A percentile compares a stretch with the other conserved stretches of the same genome.
Evolutionary conservation across 1,139 yeast species (phyloP).

Genomic region (Candida labiduridarum): DNA sequence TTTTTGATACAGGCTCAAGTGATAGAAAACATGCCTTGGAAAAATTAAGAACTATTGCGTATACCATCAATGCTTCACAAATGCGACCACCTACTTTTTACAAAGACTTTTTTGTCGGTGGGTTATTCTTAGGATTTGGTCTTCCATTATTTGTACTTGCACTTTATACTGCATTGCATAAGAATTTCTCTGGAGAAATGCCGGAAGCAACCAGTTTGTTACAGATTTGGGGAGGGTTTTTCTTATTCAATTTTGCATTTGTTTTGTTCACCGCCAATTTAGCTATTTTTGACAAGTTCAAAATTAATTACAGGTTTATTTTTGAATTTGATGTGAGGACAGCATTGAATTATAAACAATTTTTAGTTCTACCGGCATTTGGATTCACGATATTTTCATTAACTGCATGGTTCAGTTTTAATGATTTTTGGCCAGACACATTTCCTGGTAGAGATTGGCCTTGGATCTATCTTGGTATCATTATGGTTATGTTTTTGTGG

Average conservation of each 20-base stretch:
- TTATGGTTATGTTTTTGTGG: constrained; percentile 53
- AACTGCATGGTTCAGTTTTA: constrained; percentile 75
- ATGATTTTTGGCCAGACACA: constrained; percentile 61
- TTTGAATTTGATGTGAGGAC: constrained; percentile 82
- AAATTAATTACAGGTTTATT: constrained; percentile 87
- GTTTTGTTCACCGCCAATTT: constrained; percentile 70
- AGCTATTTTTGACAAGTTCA: constrained; percentile 68
- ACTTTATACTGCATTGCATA: constrained; percentile 50
- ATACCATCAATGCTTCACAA: constrained; percentile 38
- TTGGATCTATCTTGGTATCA: constrained; percentile 67
- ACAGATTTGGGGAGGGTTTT: constrained; percentile 93
- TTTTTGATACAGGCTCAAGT: constrained; percentile 63
- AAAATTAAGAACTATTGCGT: constrained; percentile 57
- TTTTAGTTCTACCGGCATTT: constrained; percentile 61
- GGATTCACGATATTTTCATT: constrained; percentile 59
- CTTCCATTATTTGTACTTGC: constrained; percentile 63
- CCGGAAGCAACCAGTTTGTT: constrained; percentile 62
- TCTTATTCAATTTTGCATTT: constrained; percentile 60
- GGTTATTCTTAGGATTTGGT: constrained; percentile 70
- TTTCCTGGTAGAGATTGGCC: constrained; percentile 80
- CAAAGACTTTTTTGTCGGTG: constrained; percentile 54
- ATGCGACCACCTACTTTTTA: constrained; percentile 37
- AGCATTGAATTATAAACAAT: constrained; percentile 69
- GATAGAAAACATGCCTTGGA: constrained; percentile 78
- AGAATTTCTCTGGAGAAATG: constrained; percentile 36